Evolutionary conservation across 2,329 filamentous ascomycete species (phyloP).

Genomic region (Diaporthe helianthi): DNA sequence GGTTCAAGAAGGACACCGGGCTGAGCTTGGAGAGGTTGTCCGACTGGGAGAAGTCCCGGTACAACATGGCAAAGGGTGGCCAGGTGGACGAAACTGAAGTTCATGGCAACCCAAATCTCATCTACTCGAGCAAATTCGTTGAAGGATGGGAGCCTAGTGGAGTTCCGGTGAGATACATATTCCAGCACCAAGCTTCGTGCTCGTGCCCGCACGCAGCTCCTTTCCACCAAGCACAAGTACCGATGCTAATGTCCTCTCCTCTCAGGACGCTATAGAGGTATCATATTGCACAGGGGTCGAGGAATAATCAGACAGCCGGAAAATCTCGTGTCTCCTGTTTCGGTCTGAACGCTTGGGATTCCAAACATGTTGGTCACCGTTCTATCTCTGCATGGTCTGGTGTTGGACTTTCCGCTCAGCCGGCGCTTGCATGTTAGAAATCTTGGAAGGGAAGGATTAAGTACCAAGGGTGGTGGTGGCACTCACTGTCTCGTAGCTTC

Average conservation of each 20-base stretch:
- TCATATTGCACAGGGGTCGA: constrained; percentile 60
- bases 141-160: constrained; percentile 74
- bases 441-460: not conserved
- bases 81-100: constrained; percentile 44
- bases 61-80: constrained; percentile 62
- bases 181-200: too few relatives aligned
- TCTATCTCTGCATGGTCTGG: too few relatives aligned
- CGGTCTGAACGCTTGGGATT: not conserved
- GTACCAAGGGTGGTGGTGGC: too few relatives aligned
- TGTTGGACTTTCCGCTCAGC: not conserved
- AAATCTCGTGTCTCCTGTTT: too few relatives aligned
- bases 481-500: not conserved
- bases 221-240: not conserved
- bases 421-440: not conserved
- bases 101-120: constrained; percentile 67
- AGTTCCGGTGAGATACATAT: constrained; percentile 48
- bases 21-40: constrained; percentile 45
- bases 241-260: not conserved
- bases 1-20: constrained; percentile 40
- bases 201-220: not conserved
- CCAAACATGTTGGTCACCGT: too few relatives aligned
- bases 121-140: constrained; percentile 69
- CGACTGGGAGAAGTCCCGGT: constrained; percentile 55
- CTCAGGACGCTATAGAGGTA: constrained; percentile 67
- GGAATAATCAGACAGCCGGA: not conserved